phyloP scores from a whole-genome alignment of 257 asterid genomes.

The Solanum infundibuliforme region DNA sequence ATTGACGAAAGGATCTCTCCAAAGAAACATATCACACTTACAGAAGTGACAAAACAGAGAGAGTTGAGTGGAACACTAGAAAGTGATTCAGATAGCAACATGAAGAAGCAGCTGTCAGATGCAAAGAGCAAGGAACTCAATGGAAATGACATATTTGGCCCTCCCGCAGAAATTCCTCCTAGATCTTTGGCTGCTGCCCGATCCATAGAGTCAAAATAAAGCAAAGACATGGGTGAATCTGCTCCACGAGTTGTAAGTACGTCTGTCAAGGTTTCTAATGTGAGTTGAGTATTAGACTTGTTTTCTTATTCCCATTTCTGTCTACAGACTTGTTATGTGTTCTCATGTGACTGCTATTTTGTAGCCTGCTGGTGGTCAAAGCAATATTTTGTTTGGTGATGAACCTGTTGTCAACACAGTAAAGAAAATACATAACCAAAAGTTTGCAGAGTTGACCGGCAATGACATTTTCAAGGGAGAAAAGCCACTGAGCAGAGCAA shows the following conservation, averaged over 20 bases:
- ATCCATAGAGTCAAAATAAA: slow-evolving; percentile 41
- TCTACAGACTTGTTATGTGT: neutral
- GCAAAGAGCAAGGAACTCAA: slow-evolving; percentile 81
- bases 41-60: slow-evolving; percentile 91
- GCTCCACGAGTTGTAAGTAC: slow-evolving; percentile 73
- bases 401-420: slow-evolving; percentile 52
- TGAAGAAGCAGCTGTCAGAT: slow-evolving; percentile 54
- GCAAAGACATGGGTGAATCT: slow-evolving; percentile 62
- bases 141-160: slow-evolving; percentile 87
- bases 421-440: slow-evolving; percentile 76
- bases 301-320: neutral
- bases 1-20: slow-evolving; percentile 77
- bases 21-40: slow-evolving; percentile 61
- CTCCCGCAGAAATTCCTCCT: slow-evolving; percentile 58
- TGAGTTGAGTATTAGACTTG: slow-evolving; percentile 25
- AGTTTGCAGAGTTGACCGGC: slow-evolving; percentile 78
- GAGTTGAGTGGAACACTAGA: slow-evolving; percentile 82
- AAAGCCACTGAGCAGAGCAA: slow-evolving; percentile 73
- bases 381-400: slow-evolving; percentile 70
- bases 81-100: slow-evolving; percentile 45
- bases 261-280: slow-evolving; percentile 86
- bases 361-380: slow-evolving; percentile 95
- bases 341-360: neutral
- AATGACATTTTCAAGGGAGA: slow-evolving; percentile 87
- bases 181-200: slow-evolving; percentile 57